phyloP scores from a whole-genome alignment of 768 basidiomycete species.

The Rhizopogon vesiculosus region DNA sequence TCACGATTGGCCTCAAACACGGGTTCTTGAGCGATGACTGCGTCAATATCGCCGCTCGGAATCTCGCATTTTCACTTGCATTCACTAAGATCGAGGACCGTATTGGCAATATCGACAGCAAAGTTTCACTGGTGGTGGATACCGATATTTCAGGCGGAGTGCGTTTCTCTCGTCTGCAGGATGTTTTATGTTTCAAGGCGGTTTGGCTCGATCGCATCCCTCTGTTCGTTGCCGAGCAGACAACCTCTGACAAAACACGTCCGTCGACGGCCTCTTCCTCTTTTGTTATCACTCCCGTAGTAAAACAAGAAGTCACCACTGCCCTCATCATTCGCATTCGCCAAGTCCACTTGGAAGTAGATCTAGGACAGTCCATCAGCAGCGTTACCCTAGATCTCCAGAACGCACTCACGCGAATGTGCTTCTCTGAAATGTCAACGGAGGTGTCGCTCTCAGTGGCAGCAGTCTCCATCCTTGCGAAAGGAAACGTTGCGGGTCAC shows the following conservation, averaged over 20 bases:
- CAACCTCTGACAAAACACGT: slow-evolving; percentile 15
- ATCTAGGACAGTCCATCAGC: slow-evolving; percentile 85
- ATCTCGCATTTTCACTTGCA: slow-evolving; percentile 73
- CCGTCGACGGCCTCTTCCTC: slow-evolving; percentile 14
- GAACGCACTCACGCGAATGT: slow-evolving; percentile 61
- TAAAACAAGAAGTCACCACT: slow-evolving; percentile 50
- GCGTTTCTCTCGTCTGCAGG: slow-evolving; percentile 83
- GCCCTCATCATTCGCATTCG: slow-evolving; percentile 67
- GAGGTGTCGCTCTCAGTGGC: slow-evolving; percentile 65
- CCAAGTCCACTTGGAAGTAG: slow-evolving; percentile 66
- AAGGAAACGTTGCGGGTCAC: slow-evolving; percentile 68
- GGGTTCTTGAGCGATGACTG: slow-evolving; percentile 83
- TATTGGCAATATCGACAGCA: slow-evolving; percentile 35
- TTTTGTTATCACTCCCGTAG: slow-evolving; percentile 6
- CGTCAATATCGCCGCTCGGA: slow-evolving; percentile 73
- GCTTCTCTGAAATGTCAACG: slow-evolving; percentile 53
- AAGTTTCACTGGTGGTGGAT: slow-evolving; percentile 74
- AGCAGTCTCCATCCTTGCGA: slow-evolving; percentile 50
- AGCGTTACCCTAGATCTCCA: slow-evolving; percentile 60
- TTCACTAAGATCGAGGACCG: slow-evolving; percentile 50
- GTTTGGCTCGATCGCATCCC: slow-evolving; percentile 92
- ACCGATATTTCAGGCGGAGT: slow-evolving; percentile 80
- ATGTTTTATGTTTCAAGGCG: slow-evolving; percentile 91
- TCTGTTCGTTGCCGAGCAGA: slow-evolving; percentile 46
- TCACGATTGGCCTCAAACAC: slow-evolving; percentile 79